Base-by-base conservation (phyloP, 768 basidiomycete species). In the Amanita muscaria region DNA sequence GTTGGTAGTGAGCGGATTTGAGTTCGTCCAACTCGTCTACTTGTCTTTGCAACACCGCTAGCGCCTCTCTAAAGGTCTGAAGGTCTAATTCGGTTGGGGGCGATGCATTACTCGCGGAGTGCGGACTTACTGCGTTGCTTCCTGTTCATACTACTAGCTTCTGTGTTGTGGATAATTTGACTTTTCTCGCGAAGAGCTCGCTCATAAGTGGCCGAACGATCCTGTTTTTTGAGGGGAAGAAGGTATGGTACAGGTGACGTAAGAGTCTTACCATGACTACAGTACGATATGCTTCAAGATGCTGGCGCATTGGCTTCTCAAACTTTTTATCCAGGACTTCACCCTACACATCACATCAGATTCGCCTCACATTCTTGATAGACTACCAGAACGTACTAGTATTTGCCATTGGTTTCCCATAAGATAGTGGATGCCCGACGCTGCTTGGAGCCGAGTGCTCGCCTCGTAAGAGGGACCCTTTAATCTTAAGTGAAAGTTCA, bases 391-490 rank as follows among this genome's bases (percentile, higher is more conserved):
- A 70, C 80, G 49, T 49, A 90, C 89, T 59, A 97, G 67, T 46
- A 97, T 79, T 61, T 91, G 88, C 76, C 88, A 91, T 52, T 93
- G 88, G 59, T 93, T 94, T 40, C 84, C 81, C 53, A 94, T 82
- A 51, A 97, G 75, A 61, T 93, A 87, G 61, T 94, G 89, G 34
- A 97, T 65, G 4, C 93, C 92, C 15, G 86, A 81, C 21, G 87
- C 80, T 22, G 88, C 90, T 56, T 90, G 87, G 35, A 94, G 66
- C 48, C 87, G 74, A 18, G 85, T 83, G 9, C 86, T 85, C 19
- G 85, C 67, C 57, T 90, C 87, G 56, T 88, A 87, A 24, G 74
- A 70, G 16, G 85, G 83, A 4, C 88, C 85, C 53, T 88, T 88
- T 53, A 89, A 61, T 19, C 86, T 88, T 24, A 27, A 23, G 4